Conservation (phyloP, 139 green algal genomes). For the Chlorella sp. region DNA sequence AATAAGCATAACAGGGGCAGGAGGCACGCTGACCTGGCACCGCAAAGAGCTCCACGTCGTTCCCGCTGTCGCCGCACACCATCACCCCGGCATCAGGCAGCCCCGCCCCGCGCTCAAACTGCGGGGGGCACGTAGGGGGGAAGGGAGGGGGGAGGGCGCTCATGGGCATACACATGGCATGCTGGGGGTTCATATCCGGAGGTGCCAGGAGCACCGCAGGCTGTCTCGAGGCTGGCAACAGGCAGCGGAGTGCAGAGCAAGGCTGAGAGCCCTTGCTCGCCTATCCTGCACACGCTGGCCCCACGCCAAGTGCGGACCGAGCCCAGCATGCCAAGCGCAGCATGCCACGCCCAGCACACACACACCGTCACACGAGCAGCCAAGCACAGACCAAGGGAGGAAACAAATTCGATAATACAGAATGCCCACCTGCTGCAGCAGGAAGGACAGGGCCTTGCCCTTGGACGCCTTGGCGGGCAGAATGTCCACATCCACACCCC, state of each 20-base stretch:
- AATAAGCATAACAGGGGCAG: too few relatives aligned
- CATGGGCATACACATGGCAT: neutral
- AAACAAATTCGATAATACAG: neutral
- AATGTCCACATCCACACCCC: constrained; percentile 88
- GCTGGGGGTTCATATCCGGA: neutral
- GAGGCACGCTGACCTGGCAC: constrained; percentile 61
- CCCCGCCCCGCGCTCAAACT: constrained; percentile 40
- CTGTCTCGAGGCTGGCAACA: too few relatives aligned
- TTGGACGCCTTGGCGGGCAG: constrained; percentile 85
- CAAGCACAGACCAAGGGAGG: neutral
- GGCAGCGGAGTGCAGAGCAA: neutral
- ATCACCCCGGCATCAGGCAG: constrained; percentile 64
- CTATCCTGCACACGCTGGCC: neutral
- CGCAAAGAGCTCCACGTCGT: constrained; percentile 94
- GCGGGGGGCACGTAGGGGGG: neutral
- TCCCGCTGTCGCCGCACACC: constrained; percentile 94
- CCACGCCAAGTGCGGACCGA: too few relatives aligned
- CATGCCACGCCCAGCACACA: too few relatives aligned
- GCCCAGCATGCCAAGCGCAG: too few relatives aligned
- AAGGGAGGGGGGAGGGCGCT: neutral
- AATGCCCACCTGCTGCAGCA: constrained; percentile 69
- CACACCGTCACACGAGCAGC: neutral
- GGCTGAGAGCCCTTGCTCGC: neutral
- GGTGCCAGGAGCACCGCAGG: too few relatives aligned
- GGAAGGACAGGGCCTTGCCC: constrained; percentile 84